These are phyloP conservation scores for Aspergillus sp. DNA, from an alignment of 2,329 filamentous ascomycete species.

Conservation along the genomic window DNA sequence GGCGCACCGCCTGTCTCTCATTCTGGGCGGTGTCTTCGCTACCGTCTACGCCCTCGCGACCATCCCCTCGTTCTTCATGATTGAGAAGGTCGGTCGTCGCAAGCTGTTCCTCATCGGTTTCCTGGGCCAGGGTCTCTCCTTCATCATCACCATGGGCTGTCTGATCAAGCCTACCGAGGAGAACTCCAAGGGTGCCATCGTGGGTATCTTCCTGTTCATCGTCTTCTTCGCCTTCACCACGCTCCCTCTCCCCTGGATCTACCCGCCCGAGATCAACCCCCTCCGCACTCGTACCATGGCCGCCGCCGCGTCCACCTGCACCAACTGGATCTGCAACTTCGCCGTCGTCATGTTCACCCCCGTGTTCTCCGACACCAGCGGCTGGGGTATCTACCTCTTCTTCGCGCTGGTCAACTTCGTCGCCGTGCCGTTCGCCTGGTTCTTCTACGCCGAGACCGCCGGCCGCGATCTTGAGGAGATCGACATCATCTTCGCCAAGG, in stretches of 20 bases:
- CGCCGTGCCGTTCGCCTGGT: slow-evolving; percentile 49
- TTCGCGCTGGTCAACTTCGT: slow-evolving; percentile 36
- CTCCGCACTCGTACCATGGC: slow-evolving; percentile 53
- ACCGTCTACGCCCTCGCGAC: slow-evolving; percentile 27
- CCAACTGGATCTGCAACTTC: slow-evolving; percentile 56
- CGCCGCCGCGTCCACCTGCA: slow-evolving; percentile 50
- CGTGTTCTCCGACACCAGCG: slow-evolving; percentile 30
- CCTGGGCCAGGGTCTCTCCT: slow-evolving; percentile 12
- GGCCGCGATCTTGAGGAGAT: slow-evolving; percentile 42
- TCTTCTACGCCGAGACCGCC: slow-evolving; percentile 51
- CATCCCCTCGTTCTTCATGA: slow-evolving; percentile 27
- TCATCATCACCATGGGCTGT: slow-evolving; percentile 34
- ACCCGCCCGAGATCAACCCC: slow-evolving; percentile 50
- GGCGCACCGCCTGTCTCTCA: slow-evolving; percentile 16
- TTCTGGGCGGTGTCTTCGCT: slow-evolving; percentile 27
- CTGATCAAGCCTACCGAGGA: slow-evolving; percentile 21
- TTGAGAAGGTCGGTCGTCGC: slow-evolving; percentile 38
- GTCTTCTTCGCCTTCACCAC: slow-evolving; percentile 64
- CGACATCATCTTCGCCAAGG: slow-evolving; percentile 40
- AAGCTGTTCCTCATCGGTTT: slow-evolving; percentile 1
- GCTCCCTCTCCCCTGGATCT: slow-evolving; percentile 59
- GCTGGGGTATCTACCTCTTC: slow-evolving; percentile 42
- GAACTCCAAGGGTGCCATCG: slow-evolving; percentile 39
- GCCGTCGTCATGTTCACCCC: slow-evolving; percentile 50
- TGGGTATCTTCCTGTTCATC: slow-evolving; percentile 66